These are phyloP conservation scores for Boletus sp. DNA, from an alignment of 768 basidiomycete species.

Conservation along the genomic window DNA sequence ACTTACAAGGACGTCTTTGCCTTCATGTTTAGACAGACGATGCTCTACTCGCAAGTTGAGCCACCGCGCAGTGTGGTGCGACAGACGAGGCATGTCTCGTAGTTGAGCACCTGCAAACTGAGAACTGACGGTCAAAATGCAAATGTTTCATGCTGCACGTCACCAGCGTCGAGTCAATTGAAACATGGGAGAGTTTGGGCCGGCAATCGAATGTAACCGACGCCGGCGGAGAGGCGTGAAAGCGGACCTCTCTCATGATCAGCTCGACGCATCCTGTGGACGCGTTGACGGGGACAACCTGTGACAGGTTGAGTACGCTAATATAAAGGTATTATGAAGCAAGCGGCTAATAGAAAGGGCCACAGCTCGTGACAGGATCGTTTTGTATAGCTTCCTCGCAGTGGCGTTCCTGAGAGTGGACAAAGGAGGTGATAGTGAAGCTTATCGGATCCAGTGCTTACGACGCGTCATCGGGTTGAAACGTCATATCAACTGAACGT, in stretches of 20 bases:
- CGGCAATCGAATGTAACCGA: slow-evolving; percentile 4
- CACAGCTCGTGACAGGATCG: not conserved
- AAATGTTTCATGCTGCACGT: too few species aligned
- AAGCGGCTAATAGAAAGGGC: not conserved
- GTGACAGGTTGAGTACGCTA: not conserved
- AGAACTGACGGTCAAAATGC: too few species aligned
- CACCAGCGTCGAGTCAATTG: too few species aligned
- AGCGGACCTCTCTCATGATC: too few species aligned
- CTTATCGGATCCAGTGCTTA: not conserved
- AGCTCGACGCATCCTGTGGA: not conserved
- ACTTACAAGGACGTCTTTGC: slow-evolving; percentile 12
- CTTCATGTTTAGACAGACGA: not conserved
- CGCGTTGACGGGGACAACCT: not conserved
- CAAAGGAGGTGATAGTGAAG: not conserved
- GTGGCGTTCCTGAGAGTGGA: not conserved
- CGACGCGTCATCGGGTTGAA: not conserved
- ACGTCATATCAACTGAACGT: not conserved
- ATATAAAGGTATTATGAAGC: not conserved
- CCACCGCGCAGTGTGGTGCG: slow-evolving; percentile 10
- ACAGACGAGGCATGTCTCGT: not conserved
- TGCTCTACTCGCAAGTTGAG: slow-evolving; percentile 1
- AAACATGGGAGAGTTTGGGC: too few species aligned
- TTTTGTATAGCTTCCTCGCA: not conserved
- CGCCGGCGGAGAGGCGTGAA: slow-evolving; percentile 6
- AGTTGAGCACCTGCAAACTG: too few species aligned